Evolutionary conservation across 2,329 filamentous ascomycete genomes (phyloP).

Genomic region (Aspergillus proliferans): DNA sequence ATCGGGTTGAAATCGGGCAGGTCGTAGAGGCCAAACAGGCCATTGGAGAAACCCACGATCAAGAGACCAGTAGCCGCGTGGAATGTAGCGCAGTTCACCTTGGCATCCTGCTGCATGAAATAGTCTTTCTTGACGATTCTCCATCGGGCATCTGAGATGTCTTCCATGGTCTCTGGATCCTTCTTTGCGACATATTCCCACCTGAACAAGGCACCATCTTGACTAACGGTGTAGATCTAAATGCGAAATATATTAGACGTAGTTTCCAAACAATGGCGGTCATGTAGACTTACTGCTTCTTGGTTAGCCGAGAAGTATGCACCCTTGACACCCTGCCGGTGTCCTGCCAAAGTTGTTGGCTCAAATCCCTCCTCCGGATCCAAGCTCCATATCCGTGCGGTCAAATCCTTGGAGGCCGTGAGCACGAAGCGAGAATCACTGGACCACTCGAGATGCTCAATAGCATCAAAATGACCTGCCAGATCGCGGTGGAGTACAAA

Average conservation of each 20-base stretch:
- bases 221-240: constrained; percentile 85
- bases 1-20: constrained; percentile 94
- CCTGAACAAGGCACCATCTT: constrained; percentile 91
- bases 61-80: constrained; percentile 82
- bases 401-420: constrained; percentile 85
- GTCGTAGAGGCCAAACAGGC: constrained; percentile 89
- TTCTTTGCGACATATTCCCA: constrained; percentile 74
- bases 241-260: constrained; percentile 9
- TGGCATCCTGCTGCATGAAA: constrained; percentile 85
- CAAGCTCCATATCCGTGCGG: constrained; percentile 89
- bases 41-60: constrained; percentile 94
- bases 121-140: constrained; percentile 86
- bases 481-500: constrained; percentile 85
- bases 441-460: constrained; percentile 88
- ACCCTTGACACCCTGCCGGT: constrained; percentile 82
- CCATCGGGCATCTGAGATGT: constrained; percentile 71
- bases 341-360: constrained; percentile 83
- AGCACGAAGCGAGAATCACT: constrained; percentile 93
- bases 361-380: constrained; percentile 80
- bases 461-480: constrained; percentile 79
- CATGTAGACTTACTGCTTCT: constrained; percentile 55
- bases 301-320: constrained; percentile 96
- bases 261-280: neutral
- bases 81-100: constrained; percentile 83
- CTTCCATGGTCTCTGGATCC: constrained; percentile 55